These are phyloP conservation scores for Heimioporus retisporus DNA, from an alignment of 1,284 basidiomycete species.

Conservation along the genomic window DNA sequence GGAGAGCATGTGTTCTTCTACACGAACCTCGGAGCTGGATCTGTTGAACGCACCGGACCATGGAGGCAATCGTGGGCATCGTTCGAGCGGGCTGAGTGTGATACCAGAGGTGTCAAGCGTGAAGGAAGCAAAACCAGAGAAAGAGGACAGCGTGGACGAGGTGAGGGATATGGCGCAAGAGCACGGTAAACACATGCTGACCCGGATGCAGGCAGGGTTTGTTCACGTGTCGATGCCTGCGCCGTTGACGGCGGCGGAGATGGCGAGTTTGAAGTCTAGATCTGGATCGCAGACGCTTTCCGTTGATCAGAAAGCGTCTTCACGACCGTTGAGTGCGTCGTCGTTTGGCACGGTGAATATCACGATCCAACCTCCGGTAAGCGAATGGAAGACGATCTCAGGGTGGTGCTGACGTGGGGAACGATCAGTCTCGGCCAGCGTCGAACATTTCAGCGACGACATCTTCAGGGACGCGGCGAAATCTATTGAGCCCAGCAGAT, in stretches of 20 bases:
- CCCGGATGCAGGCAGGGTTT: constrained; percentile 37
- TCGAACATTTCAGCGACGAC: constrained; percentile 41
- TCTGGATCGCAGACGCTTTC: constrained; percentile 33
- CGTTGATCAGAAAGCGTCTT: constrained; percentile 27
- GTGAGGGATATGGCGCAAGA: constrained; percentile 26
- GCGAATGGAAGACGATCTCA: constrained; percentile 12
- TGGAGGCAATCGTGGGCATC: constrained; percentile 22
- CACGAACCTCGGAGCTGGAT: constrained; percentile 46
- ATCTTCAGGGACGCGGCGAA: constrained; percentile 29
- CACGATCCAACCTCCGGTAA: constrained; percentile 44
- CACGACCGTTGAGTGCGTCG: constrained; percentile 40
- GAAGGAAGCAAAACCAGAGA: constrained; percentile 28
- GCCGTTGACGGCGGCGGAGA: constrained; percentile 36
- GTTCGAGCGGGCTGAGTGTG: constrained; percentile 34
- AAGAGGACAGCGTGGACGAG: constrained; percentile 44
- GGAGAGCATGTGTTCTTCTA: constrained; percentile 44
- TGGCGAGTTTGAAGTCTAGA: constrained; percentile 30
- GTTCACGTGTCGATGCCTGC: constrained; percentile 47
- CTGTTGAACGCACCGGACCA: constrained; percentile 44
- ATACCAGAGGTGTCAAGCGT: constrained; percentile 44
- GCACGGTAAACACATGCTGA: constrained; percentile 14
- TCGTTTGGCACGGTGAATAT: constrained; percentile 45
- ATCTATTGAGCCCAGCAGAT: constrained; percentile 44
- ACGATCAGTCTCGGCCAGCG: constrained; percentile 39
- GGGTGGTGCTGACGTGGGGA: constrained; percentile 12